Evolutionary conservation across 768 basidiomycete genomes (phyloP), one percentile per base, ranked within the genome.

Genomic region (Leccinum subtestaceum): DNA sequence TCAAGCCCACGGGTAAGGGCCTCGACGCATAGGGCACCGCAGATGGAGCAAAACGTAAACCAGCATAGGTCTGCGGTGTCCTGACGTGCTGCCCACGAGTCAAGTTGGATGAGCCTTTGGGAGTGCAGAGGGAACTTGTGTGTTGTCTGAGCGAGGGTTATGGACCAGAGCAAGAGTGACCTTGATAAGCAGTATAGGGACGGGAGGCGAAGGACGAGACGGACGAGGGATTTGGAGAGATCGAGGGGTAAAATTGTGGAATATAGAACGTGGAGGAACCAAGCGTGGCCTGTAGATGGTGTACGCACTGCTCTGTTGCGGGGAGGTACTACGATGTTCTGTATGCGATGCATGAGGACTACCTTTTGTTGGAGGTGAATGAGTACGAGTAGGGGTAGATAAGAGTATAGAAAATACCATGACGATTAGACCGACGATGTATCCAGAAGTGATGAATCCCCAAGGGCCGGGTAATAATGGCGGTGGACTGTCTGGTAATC

Each of bases 311-410:
- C 48, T 21, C 62, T 62, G 21, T 72, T 72, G 2, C 82, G 81
- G 36, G 86, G 81, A 12, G 90, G 90, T 0, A 89, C 83, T 48
- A 91, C 84, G 46, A 89, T 82, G 68, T 91, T 85, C 64, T 91
- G 90, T 58, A 92, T 87, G 29, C 90, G 81, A 64, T 91, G 87
- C 58, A 91, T 72, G 29, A 91, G 67, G 51, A 92, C 72, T 12
- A 84, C 86, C 88, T 90, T 64, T 43, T n/a, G 17, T 0, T 40
- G 13, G 15, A 53, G 5, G 4, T 32, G n/a, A 1, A 57, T 66
- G 27, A 58, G 60, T 9, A 23, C 17, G 17, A 13, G 43, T 13
- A 9, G 29, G 51, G 46, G 3, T 21, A 17, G 32, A 47, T 40
- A 52, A 19, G 36, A 23, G 21, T 2, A 25, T 9, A 38, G n/a